A percentile compares a stretch with the other conserved stretches of the same genome.
phyloP scores from a whole-genome alignment of 2,329 filamentous ascomycete species.

The Penicillium capsulatum region DNA sequence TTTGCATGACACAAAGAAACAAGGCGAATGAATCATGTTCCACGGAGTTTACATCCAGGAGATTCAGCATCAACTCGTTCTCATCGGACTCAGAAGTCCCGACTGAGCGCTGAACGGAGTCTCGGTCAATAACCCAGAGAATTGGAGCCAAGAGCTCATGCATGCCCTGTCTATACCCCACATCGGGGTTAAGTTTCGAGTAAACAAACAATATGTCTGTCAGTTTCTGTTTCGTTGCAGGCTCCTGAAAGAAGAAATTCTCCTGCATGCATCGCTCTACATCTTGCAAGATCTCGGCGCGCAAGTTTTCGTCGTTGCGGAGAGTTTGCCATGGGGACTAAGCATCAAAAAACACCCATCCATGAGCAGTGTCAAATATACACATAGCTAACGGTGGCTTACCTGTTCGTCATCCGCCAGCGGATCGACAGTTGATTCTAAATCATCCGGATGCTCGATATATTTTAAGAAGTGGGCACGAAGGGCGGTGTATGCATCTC shows the following conservation, averaged over 20 bases:
- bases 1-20: slow-evolving; percentile 83
- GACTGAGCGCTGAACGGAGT: slow-evolving; percentile 61
- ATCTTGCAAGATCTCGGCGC: slow-evolving; percentile 89
- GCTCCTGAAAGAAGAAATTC: slow-evolving; percentile 81
- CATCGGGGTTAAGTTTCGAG: slow-evolving; percentile 82
- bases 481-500: slow-evolving; percentile 68
- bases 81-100: slow-evolving; percentile 21
- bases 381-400: too few species aligned
- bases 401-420: slow-evolving; percentile 75
- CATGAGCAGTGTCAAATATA: too few species aligned
- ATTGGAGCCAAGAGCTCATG: slow-evolving; percentile 91
- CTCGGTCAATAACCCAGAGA: slow-evolving; percentile 75
- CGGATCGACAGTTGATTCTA: slow-evolving; percentile 72
- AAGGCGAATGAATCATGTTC: slow-evolving; percentile 89
- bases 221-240: slow-evolving; percentile 72
- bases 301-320: slow-evolving; percentile 74
- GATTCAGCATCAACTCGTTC: slow-evolving; percentile 57
- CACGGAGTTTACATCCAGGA: slow-evolving; percentile 68
- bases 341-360: neutral
- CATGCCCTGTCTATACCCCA: slow-evolving; percentile 97
- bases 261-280: slow-evolving; percentile 88
- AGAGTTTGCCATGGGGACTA: slow-evolving; percentile 91
- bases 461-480: slow-evolving; percentile 73
- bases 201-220: slow-evolving; percentile 90
- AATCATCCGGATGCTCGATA: slow-evolving; percentile 77